phyloP scores from a whole-genome alignment of 2,329 filamentous ascomycete species.

The Colletotrichum orchidophilum region DNA sequence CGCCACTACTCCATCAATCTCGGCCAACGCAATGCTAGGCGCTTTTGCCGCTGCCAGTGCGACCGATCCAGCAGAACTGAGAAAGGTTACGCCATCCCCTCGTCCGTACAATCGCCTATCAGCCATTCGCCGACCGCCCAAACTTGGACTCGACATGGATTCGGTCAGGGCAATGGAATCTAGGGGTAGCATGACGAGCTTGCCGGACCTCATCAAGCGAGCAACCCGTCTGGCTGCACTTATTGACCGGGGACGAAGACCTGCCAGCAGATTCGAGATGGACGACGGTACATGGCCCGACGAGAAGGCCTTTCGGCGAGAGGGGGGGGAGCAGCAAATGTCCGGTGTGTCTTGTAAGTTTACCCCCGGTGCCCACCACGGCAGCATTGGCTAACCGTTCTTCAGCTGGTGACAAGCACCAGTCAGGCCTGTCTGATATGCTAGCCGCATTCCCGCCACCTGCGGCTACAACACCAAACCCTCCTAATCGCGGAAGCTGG shows the following conservation, averaged over 20 bases:
- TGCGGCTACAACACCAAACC: conserved; percentile 56
- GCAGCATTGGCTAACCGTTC: conserved; percentile 33
- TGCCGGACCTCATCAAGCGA: conserved; percentile 89
- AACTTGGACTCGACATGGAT: conserved; percentile 74
- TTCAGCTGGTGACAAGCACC: conserved; percentile 53
- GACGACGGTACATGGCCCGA: conserved; percentile 61
- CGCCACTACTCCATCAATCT: conserved; percentile 42
- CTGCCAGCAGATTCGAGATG: conserved; percentile 64
- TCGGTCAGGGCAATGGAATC: conserved; percentile 83
- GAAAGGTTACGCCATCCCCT: conserved; percentile 39
- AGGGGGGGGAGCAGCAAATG: conserved; percentile 50
- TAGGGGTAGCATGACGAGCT: conserved; percentile 88
- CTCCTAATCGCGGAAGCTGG: conserved; percentile 58
- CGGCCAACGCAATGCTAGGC: conserved; percentile 58
- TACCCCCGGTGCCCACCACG: not conserved
- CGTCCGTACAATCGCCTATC: conserved; percentile 58
- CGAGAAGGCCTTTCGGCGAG: conserved; percentile 50
- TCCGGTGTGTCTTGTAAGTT: conserved; percentile 46
- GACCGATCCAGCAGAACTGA: conserved; percentile 49
- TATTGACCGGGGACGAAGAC: conserved; percentile 81
- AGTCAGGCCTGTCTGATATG: conserved; percentile 70
- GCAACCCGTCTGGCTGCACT: conserved; percentile 88
- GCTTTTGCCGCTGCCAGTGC: conserved; percentile 61
- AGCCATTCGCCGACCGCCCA: conserved; percentile 72
- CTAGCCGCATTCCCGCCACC: conserved; percentile 72